Evolutionary conservation across 176 grass and related monocot genomes (phyloP).

Genomic region (Echinochloa phyllopogon): DNA sequence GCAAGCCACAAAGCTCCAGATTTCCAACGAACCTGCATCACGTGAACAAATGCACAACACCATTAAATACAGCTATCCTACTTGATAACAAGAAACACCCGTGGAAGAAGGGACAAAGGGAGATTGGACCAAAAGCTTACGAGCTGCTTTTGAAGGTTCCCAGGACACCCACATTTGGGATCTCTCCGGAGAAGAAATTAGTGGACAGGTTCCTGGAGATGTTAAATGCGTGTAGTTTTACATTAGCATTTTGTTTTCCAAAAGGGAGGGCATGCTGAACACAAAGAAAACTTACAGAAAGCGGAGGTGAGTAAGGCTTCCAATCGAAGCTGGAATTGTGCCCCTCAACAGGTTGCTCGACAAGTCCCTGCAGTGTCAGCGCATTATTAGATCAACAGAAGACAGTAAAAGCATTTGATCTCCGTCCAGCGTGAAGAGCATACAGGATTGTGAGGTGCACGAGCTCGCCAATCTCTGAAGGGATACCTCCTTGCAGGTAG

Average conservation of each 20-base stretch:
- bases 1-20: slow-evolving; percentile 92
- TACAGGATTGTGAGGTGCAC: slow-evolving; percentile 89
- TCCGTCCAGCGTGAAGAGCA: not conserved
- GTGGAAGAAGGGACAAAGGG: slow-evolving; percentile 7
- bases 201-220: slow-evolving; percentile 77
- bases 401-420: not conserved
- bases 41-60: slow-evolving; percentile 24
- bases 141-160: slow-evolving; percentile 90
- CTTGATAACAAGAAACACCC: not conserved
- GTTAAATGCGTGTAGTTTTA: not conserved
- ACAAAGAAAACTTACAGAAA: slow-evolving; percentile 63
- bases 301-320: slow-evolving; percentile 68
- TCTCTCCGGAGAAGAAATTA: slow-evolving; percentile 96
- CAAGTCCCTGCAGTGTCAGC: slow-evolving; percentile 62
- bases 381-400: slow-evolving; percentile 13
- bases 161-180: slow-evolving; percentile 85
- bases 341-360: slow-evolving; percentile 88
- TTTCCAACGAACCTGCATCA: slow-evolving; percentile 87
- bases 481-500: slow-evolving; percentile 95
- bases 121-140: slow-evolving; percentile 55
- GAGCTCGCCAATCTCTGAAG: slow-evolving; percentile 82
- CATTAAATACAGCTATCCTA: slow-evolving; percentile 6
- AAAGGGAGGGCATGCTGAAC: not conserved
- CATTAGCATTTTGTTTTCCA: not conserved
- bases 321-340: slow-evolving; percentile 73